Evolutionary conservation across 371 early-diverging fungal genomes (phyloP), one percentile per base, ranked within the genome.

Genomic region (Actinomortierella wolfii): DNA sequence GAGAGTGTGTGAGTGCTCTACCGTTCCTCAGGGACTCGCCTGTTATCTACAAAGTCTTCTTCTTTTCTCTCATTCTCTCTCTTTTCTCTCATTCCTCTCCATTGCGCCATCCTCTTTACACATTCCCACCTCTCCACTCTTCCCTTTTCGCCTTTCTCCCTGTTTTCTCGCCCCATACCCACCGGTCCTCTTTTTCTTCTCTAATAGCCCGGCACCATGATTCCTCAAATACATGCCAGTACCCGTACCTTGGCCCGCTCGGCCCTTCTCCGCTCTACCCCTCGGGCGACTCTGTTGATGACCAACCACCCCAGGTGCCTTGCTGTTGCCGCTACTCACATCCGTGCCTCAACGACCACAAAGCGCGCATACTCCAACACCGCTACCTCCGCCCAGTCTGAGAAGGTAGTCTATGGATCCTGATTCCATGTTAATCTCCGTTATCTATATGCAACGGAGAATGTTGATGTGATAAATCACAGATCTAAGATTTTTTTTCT

Each of bases 311-410:
- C 59, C 13, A 65, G 66, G 13, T 64, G 61, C 40, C 59, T 71
- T 5, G 34, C 34, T 11, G 48, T 58, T 51, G 57, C 57, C 40
- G 51, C 66, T 47, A 71, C 61, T 51, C 66, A 48, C 24, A 53
- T 56, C 20, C 63, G 51, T 15, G 34, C 40, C 8, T 44, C 42
- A 2, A 6, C 34, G 34, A 34, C 34, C 7, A 6, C 34, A 34
- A 34, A 34, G 34, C 34, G 34, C 4, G 4, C 34, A 4, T 71
- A 71, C 53, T 65, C 71, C 20, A 61, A 61, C 34, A 71, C 61
- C 39, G 66, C 71, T 24, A 56, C 71, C 40, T 43, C 71, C 15
- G 71, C 71, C 15, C 71, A 71, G 58, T 71, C 71, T 17, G 71
- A 71, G 49, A 71, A 71, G 71, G 71, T 71, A 71, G 28, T 6